phyloP scores from a whole-genome alignment of 176 grass and related monocot species.

The Oryza officinalis region DNA sequence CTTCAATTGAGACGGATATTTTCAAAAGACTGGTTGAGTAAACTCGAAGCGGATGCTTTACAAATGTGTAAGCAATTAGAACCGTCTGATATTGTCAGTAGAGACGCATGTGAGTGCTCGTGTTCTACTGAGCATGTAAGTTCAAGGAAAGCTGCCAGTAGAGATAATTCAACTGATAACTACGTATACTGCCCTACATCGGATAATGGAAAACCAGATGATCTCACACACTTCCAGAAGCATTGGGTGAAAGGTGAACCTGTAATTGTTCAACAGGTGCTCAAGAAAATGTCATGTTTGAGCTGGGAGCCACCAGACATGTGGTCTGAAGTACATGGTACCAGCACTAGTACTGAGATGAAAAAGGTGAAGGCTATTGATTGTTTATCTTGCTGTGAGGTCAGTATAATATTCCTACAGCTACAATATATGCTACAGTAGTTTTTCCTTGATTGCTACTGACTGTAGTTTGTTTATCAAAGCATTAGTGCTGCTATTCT shows the following conservation, averaged over 20 bases:
- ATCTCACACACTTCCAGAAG: constrained; percentile 66
- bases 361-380: constrained; percentile 44
- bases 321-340: constrained; percentile 54
- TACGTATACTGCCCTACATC: constrained; percentile 62
- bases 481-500: background rate
- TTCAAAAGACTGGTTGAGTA: constrained; percentile 42
- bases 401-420: constrained; percentile 32
- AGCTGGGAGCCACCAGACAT: constrained; percentile 61
- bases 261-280: constrained; percentile 64
- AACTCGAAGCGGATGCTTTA: constrained; percentile 46
- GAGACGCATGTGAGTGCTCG: constrained; percentile 36
- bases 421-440: background rate
- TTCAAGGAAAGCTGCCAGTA: constrained; percentile 62
- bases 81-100: constrained; percentile 17
- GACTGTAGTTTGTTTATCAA: background rate
- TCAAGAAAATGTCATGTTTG: constrained; percentile 50
- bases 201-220: constrained; percentile 44
- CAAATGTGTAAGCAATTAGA: constrained; percentile 17
- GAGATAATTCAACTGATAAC: constrained; percentile 60
- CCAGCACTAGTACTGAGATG: constrained; percentile 25
- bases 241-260: constrained; percentile 88
- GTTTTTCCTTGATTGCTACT: background rate
- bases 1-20: constrained; percentile 59
- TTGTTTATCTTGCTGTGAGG: constrained; percentile 70
- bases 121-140: constrained; percentile 34